phyloP scores from a whole-genome alignment of 495 filamentous ascomycete genomes.

The Echria macrotheca region DNA sequence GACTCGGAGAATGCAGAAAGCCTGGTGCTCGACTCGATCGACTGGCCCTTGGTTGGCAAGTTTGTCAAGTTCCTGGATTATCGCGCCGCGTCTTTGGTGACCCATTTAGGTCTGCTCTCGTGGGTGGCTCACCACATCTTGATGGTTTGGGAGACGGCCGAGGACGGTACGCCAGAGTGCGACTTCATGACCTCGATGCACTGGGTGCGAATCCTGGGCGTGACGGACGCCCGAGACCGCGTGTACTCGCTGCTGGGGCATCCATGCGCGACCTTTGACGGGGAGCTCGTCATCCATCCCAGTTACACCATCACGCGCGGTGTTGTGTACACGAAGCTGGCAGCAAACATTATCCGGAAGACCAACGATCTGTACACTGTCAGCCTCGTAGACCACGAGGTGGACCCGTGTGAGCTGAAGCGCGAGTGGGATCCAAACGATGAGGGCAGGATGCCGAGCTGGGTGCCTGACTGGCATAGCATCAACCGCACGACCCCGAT shows the following conservation, averaged over 20 bases:
- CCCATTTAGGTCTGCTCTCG: slow-evolving; percentile 13
- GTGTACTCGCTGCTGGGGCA: slow-evolving; percentile 15
- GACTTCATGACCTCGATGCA: slow-evolving; percentile 18
- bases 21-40: slow-evolving; percentile 9
- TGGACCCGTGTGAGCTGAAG: slow-evolving; percentile 3
- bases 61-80: slow-evolving; percentile 15
- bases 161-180: slow-evolving; percentile 11
- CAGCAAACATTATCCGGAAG: slow-evolving; percentile 13
- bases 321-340: slow-evolving; percentile 15
- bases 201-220: slow-evolving; percentile 16
- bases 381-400: slow-evolving; percentile 17
- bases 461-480: slow-evolving; percentile 20
- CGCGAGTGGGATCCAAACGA: slow-evolving; percentile 10
- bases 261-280: slow-evolving; percentile 7
- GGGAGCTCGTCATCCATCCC: slow-evolving; percentile 12
- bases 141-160: slow-evolving; percentile 15
- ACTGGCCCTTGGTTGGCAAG: slow-evolving; percentile 14
- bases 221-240: slow-evolving; percentile 17
- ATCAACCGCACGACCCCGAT: slow-evolving; percentile 18
- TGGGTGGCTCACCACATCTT: slow-evolving; percentile 14
- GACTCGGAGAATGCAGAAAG: background rate
- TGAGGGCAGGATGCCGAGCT: slow-evolving; percentile 15
- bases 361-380: slow-evolving; percentile 9
- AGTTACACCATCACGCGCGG: slow-evolving; percentile 17
- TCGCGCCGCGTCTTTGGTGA: slow-evolving; percentile 14